Evolutionary conservation across 2,329 filamentous ascomycete genomes (phyloP).

Genomic region (Fonsecaea erecta): DNA sequence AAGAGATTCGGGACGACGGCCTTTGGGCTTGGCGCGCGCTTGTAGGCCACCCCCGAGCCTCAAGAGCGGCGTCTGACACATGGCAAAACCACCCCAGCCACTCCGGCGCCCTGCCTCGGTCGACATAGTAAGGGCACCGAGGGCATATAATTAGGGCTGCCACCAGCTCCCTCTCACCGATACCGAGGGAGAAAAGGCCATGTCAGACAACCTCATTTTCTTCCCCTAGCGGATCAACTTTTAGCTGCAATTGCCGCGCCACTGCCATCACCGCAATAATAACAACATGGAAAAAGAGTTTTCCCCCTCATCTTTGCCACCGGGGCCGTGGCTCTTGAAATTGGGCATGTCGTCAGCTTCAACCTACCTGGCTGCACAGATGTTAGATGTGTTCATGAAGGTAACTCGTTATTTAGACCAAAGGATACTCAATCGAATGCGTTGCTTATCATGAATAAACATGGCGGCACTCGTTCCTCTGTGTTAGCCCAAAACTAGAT

Average conservation of each 20-base stretch:
- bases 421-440: neutral
- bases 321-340: neutral
- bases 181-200: neutral
- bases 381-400: too few species aligned
- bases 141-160: neutral
- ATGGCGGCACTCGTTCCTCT: neutral
- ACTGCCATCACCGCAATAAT: constrained; percentile 3
- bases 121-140: neutral
- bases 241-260: constrained; percentile 1
- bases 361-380: neutral
- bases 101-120: too few species aligned
- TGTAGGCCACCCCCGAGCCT: neutral
- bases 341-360: neutral
- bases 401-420: too few species aligned
- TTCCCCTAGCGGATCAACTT: neutral
- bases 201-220: neutral
- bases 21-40: neutral
- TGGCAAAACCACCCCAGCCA: neutral
- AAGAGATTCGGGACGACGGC: neutral
- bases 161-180: too few species aligned
- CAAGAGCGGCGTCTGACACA: neutral
- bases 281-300: neutral
- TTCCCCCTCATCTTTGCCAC: neutral
- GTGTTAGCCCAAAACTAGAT: neutral
- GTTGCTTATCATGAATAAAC: neutral